These are phyloP conservation scores for Hyphodiscus sp. DNA, from an alignment of 2,329 filamentous ascomycete species.

Conservation along the genomic window DNA sequence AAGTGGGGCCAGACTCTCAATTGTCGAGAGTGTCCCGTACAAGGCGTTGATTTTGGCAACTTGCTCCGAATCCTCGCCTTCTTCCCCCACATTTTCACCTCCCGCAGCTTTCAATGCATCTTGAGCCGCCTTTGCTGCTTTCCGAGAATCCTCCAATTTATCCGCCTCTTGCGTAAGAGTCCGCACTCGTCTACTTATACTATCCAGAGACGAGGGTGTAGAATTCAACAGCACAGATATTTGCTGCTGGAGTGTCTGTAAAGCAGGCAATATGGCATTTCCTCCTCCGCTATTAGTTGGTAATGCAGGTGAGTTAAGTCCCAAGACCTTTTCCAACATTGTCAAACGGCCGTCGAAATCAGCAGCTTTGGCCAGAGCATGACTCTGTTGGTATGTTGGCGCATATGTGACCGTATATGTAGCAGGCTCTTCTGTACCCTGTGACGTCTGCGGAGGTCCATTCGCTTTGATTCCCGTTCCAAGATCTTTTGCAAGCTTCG, in stretches of 20 bases:
- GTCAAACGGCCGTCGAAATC: slow-evolving; percentile 81
- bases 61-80: slow-evolving; percentile 59
- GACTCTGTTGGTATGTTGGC: slow-evolving; percentile 58
- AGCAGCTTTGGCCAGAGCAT: slow-evolving; percentile 71
- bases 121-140: slow-evolving; percentile 54
- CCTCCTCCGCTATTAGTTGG: slow-evolving; percentile 51
- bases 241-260: slow-evolving; percentile 76
- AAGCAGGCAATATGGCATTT: slow-evolving; percentile 71
- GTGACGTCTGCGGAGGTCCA: slow-evolving; percentile 19
- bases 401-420: slow-evolving; percentile 62
- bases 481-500: slow-evolving; percentile 26
- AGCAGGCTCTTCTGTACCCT: slow-evolving; percentile 29
- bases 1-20: slow-evolving; percentile 78
- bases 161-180: slow-evolving; percentile 68
- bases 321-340: slow-evolving; percentile 73
- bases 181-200: slow-evolving; percentile 62
- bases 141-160: slow-evolving; percentile 58
- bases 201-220: slow-evolving; percentile 66
- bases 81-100: slow-evolving; percentile 34
- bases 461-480: slow-evolving; percentile 26
- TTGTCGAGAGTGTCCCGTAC: slow-evolving; percentile 81
- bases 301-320: slow-evolving; percentile 64
- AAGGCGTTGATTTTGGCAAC: slow-evolving; percentile 84
- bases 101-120: slow-evolving; percentile 46
- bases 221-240: slow-evolving; percentile 68